Evolutionary conservation across 768 basidiomycete species (phyloP).

Genomic region (Neoboletus magnificus): DNA sequence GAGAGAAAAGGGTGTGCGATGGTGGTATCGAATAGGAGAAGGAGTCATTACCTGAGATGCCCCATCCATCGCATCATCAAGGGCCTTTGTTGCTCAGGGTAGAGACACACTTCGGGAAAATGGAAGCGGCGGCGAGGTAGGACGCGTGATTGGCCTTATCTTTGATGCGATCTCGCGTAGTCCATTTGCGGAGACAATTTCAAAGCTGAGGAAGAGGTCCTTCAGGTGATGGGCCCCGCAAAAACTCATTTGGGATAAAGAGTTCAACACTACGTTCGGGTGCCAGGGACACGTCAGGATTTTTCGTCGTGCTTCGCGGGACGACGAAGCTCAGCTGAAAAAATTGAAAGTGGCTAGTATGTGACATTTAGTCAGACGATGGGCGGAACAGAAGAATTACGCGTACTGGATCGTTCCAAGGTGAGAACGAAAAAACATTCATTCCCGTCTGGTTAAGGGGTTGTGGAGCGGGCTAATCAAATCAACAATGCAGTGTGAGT

Average conservation of each 20-base stretch:
- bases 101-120: conserved; percentile 53
- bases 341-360: conserved; percentile 50
- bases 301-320: conserved; percentile 47
- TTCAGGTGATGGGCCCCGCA: conserved; percentile 38
- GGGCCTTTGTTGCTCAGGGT: conserved; percentile 50
- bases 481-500: conserved; percentile 1
- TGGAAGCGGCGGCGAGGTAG: conserved; percentile 53
- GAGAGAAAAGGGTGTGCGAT: conserved; percentile 44
- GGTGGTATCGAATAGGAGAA: conserved; percentile 41
- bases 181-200: conserved; percentile 48
- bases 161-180: conserved; percentile 22
- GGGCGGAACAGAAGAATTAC: conserved; percentile 31
- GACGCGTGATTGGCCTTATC: conserved; percentile 7
- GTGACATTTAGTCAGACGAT: conserved; percentile 42
- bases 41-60: conserved; percentile 40
- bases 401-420: conserved; percentile 35
- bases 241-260: conserved; percentile 49
- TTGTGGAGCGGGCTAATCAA: conserved; percentile 30
- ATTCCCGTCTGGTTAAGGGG: conserved; percentile 43
- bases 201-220: conserved; percentile 49
- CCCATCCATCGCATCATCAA: conserved; percentile 47
- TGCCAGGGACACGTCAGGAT: conserved; percentile 45
- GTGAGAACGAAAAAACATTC: conserved; percentile 34
- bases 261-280: conserved; percentile 42
- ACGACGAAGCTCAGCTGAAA: conserved; percentile 36